A percentile compares a stretch with the other conserved stretches of the same genome.
These are phyloP conservation scores for Fusarium incarnatum DNA, from an alignment of 2,329 filamentous ascomycete genomes.

Conservation along the genomic window DNA sequence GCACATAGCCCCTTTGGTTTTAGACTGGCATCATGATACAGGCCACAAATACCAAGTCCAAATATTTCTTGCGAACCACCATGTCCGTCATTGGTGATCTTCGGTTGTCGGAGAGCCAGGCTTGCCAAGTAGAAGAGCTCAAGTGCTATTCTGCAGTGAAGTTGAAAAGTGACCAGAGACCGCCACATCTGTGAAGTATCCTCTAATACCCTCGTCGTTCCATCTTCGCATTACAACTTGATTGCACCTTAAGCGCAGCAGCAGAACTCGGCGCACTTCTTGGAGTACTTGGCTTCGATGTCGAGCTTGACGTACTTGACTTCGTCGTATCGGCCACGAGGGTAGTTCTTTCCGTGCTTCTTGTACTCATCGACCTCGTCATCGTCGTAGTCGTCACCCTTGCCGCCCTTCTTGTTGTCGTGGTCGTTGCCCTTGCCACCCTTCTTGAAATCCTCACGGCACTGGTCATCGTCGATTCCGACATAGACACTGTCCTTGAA, in stretches of 20 bases:
- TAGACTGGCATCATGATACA: slow-evolving; percentile 30
- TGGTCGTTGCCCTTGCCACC: neutral
- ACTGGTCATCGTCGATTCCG: slow-evolving; percentile 36
- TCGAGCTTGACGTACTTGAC: slow-evolving; percentile 26
- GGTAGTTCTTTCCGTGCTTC: neutral
- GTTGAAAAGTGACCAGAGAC: slow-evolving; percentile 6
- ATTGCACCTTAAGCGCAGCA: slow-evolving; percentile 17
- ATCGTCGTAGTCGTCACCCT: neutral
- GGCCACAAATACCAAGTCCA: slow-evolving; percentile 55
- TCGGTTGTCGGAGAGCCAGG: neutral
- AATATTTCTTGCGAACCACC: slow-evolving; percentile 53
- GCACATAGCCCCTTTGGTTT: slow-evolving; percentile 34
- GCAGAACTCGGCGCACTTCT: slow-evolving; percentile 31
- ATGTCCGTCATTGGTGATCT: neutral
- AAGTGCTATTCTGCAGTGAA: neutral
- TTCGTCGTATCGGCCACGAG: neutral
- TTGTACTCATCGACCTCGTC: neutral
- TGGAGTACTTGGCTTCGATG: slow-evolving; percentile 20
- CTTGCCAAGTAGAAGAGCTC: neutral
- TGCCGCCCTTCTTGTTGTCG: neutral
- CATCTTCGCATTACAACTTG: neutral
- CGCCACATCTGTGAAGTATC: neutral
- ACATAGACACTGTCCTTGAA: slow-evolving; percentile 27
- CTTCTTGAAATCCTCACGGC: slow-evolving; percentile 14
- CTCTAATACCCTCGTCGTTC: neutral